Evolutionary conservation across 2,329 filamentous ascomycete genomes (phyloP).

Genomic region (Xylaria polymorpha): DNA sequence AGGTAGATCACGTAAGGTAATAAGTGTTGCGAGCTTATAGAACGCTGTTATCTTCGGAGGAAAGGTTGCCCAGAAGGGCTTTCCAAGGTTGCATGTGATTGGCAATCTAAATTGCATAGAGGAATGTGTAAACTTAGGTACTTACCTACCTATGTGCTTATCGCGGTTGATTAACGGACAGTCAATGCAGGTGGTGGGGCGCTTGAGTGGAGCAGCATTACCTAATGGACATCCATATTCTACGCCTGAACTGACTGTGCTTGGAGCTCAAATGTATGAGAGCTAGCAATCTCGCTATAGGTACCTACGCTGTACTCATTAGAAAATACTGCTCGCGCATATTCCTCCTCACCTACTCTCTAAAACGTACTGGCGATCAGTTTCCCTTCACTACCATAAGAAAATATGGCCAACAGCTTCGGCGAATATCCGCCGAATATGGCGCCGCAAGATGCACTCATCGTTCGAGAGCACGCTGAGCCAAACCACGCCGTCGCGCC

Average conservation of each 20-base stretch:
- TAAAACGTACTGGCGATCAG: not conserved
- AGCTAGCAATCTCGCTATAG: not conserved
- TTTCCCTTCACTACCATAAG: not conserved
- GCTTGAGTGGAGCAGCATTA: no score
- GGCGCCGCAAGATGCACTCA: conserved; percentile 71
- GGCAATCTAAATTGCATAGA: no score
- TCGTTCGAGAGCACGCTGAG: conserved; percentile 66
- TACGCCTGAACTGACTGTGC: not conserved
- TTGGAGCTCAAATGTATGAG: not conserved
- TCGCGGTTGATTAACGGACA: no score
- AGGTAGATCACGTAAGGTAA: not conserved
- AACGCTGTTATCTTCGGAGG: no score
- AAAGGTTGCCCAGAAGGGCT: no score
- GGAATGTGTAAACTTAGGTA: no score
- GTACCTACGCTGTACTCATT: conserved; percentile 9
- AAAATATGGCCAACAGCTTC: conserved; percentile 67
- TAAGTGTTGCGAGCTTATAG: no score
- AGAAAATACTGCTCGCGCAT: conserved; percentile 8
- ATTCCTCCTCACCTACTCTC: not conserved
- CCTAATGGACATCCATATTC: no score
- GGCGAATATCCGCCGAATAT: conserved; percentile 74
- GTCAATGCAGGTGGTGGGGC: no score
- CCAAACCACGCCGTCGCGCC: conserved; percentile 70
- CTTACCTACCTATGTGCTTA: no score
- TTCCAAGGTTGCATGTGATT: no score